Percentiles rank a stretch among this genome's conserved stretches.
Evolutionary conservation across 2,329 filamentous ascomycete genomes (phyloP).

Genomic region (Fusarium continuum): DNA sequence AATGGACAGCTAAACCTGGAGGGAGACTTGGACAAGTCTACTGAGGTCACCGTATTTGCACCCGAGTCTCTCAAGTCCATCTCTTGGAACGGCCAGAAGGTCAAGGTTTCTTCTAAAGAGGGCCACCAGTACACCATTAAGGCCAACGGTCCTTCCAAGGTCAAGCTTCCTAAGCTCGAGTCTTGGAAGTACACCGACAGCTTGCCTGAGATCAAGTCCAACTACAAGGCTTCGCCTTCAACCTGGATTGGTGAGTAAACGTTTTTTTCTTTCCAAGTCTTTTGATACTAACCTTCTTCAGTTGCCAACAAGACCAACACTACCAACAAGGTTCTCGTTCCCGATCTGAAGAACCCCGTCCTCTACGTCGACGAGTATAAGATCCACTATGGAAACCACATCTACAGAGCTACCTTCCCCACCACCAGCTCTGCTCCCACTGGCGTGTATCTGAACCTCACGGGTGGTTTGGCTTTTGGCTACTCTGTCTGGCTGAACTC

Average conservation of each 20-base stretch:
- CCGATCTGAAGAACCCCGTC: conserved; percentile 61
- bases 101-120: conserved; percentile 41
- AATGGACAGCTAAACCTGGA: conserved; percentile 52
- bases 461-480: conserved; percentile 64
- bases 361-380: conserved; percentile 67
- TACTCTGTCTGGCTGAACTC: conserved; percentile 68
- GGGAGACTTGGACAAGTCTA: conserved; percentile 56
- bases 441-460: conserved; percentile 59
- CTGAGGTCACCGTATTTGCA: conserved; percentile 58
- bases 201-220: conserved; percentile 56
- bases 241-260: conserved; percentile 53
- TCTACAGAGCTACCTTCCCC: conserved; percentile 63
- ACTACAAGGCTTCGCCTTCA: conserved; percentile 54
- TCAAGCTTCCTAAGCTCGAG: conserved; percentile 52
- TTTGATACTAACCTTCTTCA: neutral
- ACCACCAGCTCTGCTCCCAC: conserved; percentile 50
- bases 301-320: conserved; percentile 61
- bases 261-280: fast-evolving
- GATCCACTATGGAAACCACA: conserved; percentile 62
- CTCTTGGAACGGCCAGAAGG: conserved; percentile 59
- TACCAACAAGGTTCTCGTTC: conserved; percentile 54
- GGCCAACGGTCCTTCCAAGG: conserved; percentile 42
- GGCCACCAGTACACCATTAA: conserved; percentile 44
- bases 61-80: conserved; percentile 55
- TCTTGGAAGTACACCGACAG: conserved; percentile 59